Evolutionary conservation across 78 protist species (phyloP).

Genomic region (Carpediemonas membranifera): DNA sequence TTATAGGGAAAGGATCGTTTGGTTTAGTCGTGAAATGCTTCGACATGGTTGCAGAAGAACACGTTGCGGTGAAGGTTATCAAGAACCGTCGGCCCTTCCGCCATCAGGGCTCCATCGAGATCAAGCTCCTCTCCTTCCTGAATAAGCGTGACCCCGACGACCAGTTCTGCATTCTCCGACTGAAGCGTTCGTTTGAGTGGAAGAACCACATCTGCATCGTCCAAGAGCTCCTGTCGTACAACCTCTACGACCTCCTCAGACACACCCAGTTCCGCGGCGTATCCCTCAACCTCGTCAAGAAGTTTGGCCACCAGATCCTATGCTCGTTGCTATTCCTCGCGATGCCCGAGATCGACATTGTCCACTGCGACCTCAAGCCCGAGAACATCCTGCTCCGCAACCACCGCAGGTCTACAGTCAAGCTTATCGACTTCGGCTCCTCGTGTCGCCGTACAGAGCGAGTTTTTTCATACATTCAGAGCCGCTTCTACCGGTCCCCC

Average conservation of each 20-base stretch:
- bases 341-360: not conserved
- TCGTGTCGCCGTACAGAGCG: not conserved
- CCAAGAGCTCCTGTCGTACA: conserved; percentile 5
- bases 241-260: conserved; percentile 8
- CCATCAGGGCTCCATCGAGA: no score
- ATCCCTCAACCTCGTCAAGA: not conserved
- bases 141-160: no score
- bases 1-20: not conserved
- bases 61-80: not conserved
- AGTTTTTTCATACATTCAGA: conserved; percentile 1
- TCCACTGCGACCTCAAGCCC: conserved; percentile 31
- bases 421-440: conserved; percentile 30
- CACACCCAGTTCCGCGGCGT: conserved; percentile 1
- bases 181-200: not conserved
- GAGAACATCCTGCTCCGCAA: conserved; percentile 15
- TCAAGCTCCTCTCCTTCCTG: no score
- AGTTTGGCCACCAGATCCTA: not conserved
- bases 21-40: not conserved
- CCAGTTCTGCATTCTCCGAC: no score
- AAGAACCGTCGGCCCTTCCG: not conserved
- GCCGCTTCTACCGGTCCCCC: conserved; percentile 23
- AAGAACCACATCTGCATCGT: conserved; percentile 7
- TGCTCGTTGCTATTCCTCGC: not conserved
- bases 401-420: not conserved
- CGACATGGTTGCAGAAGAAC: not conserved